Percentiles rank a stretch among this genome's conserved stretches.
Evolutionary conservation across 2,329 filamentous ascomycete genomes (phyloP).

Genomic region (Clonostachys rosea): DNA sequence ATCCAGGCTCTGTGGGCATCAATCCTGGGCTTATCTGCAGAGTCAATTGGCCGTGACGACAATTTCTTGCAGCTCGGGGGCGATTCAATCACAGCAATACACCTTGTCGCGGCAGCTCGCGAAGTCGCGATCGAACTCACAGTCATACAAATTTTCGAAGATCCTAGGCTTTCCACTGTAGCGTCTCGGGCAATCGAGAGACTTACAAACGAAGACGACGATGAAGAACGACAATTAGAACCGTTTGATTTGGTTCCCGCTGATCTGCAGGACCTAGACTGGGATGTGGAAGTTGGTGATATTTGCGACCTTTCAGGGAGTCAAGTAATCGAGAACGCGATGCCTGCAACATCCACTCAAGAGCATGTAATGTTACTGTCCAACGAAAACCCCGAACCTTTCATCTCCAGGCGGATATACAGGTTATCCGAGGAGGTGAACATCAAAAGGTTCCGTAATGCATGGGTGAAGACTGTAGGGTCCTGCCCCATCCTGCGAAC

Average conservation of each 20-base stretch:
- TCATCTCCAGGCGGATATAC: conserved; percentile 19
- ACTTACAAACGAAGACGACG: not conserved
- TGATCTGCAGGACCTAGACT: conserved; percentile 41
- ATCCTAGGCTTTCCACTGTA: not conserved
- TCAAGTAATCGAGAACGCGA: conserved; percentile 34
- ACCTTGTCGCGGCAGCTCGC: conserved; percentile 2
- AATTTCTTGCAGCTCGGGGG: conserved; percentile 8
- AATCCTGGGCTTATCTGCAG: not conserved
- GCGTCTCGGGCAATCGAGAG: not conserved
- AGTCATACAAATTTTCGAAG: conserved; percentile 8
- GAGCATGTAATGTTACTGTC: conserved; percentile 43
- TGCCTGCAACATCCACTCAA: conserved; percentile 43
- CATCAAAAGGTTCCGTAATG: conserved; percentile 11
- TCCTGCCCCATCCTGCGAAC: conserved; percentile 5
- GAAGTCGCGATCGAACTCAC: conserved; percentile 3
- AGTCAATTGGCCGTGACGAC: conserved; percentile 1
- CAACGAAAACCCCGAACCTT: conserved; percentile 23
- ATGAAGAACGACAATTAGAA: not conserved
- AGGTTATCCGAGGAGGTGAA: conserved; percentile 9
- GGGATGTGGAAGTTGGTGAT: conserved; percentile 15
- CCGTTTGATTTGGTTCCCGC: conserved; percentile 29
- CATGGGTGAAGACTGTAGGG: conserved; percentile 11
- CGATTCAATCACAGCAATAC: conserved; percentile 9
- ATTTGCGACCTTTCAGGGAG: not conserved
- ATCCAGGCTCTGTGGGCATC: not conserved